Conservation (phyloP, 768 basidiomycete species). For the Phaeotremella skinneri region DNA sequence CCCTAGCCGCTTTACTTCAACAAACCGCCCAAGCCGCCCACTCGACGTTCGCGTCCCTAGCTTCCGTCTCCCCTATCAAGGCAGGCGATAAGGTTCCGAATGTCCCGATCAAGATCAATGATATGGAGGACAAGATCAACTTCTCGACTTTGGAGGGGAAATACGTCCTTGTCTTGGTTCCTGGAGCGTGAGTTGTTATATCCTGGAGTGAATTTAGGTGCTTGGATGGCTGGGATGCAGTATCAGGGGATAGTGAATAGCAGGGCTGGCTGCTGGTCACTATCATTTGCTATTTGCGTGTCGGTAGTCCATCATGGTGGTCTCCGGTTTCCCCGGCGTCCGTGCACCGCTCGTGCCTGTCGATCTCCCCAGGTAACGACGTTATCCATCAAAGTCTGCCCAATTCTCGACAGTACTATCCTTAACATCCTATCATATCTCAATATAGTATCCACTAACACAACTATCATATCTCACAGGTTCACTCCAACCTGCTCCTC, state of each 20-base stretch:
- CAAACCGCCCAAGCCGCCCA: slow-evolving; percentile 62
- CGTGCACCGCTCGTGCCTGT: too few species aligned
- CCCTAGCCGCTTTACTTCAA: slow-evolving; percentile 53
- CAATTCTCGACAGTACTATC: neutral
- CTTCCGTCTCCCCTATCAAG: slow-evolving; percentile 55
- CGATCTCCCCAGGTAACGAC: too few species aligned
- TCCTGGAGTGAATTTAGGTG: neutral
- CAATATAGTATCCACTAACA: neutral
- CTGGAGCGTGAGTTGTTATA: slow-evolving; percentile 53
- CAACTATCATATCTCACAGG: slow-evolving; percentile 9
- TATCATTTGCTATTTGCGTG: too few species aligned
- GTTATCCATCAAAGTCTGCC: too few species aligned
- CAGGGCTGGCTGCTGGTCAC: too few species aligned
- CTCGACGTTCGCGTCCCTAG: slow-evolving; percentile 58
- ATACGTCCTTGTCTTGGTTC: slow-evolving; percentile 62
- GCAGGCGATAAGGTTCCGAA: slow-evolving; percentile 59
- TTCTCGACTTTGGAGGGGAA: slow-evolving; percentile 46
- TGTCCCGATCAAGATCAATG: slow-evolving; percentile 62
- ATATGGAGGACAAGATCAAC: slow-evolving; percentile 53
- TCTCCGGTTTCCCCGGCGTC: too few species aligned
- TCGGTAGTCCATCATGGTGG: too few species aligned
- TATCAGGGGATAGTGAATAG: too few species aligned
- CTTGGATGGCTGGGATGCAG: neutral
- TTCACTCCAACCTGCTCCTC: slow-evolving; percentile 70
- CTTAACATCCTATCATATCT: neutral